Percentiles rank a stretch among this genome's conserved stretches.
These are phyloP conservation scores for Ophiostoma populinum DNA, from an alignment of 2,329 filamentous ascomycete species.

Conservation along the genomic window DNA sequence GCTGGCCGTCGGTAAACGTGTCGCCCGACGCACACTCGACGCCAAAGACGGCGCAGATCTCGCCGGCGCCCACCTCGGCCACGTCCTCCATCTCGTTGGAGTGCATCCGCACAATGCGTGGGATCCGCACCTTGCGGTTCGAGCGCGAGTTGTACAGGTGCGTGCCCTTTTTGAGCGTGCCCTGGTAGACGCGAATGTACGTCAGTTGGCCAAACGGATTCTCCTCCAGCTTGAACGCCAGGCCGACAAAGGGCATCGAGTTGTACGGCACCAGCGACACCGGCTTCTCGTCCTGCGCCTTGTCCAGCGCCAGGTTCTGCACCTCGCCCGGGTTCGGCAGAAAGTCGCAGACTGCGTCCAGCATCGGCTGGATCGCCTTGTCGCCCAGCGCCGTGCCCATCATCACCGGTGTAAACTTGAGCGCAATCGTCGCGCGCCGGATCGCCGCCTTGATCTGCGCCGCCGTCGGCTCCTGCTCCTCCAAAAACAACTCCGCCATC, in stretches of 20 bases:
- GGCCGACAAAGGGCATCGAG: slow-evolving; percentile 78
- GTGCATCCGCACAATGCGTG: slow-evolving; percentile 97
- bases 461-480: slow-evolving; percentile 63
- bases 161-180: slow-evolving; percentile 69
- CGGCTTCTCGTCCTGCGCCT: slow-evolving; percentile 55
- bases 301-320: slow-evolving; percentile 76
- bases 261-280: slow-evolving; percentile 90
- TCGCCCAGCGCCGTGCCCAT: slow-evolving; percentile 94
- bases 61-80: slow-evolving; percentile 76
- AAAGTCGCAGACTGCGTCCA: slow-evolving; percentile 92
- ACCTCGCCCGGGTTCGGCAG: slow-evolving; percentile 84
- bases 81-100: slow-evolving; percentile 99
- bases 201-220: slow-evolving; percentile 97
- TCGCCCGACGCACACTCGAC: slow-evolving; percentile 96
- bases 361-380: slow-evolving; percentile 85
- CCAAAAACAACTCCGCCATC: slow-evolving; percentile 87
- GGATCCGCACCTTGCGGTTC: slow-evolving; percentile 91
- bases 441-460: slow-evolving; percentile 86
- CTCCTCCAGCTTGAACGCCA: slow-evolving; percentile 98
- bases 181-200: slow-evolving; percentile 97
- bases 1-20: slow-evolving; percentile 85
- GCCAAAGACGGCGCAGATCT: slow-evolving; percentile 97
- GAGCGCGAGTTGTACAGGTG: slow-evolving; percentile 88
- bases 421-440: slow-evolving; percentile 68
- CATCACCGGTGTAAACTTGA: slow-evolving; percentile 86